A percentile compares a stretch with the other conserved stretches of the same genome.
Evolutionary conservation across 169 alveolate species (phyloP).

Genomic region (Plasmodium cynomolgi): DNA sequence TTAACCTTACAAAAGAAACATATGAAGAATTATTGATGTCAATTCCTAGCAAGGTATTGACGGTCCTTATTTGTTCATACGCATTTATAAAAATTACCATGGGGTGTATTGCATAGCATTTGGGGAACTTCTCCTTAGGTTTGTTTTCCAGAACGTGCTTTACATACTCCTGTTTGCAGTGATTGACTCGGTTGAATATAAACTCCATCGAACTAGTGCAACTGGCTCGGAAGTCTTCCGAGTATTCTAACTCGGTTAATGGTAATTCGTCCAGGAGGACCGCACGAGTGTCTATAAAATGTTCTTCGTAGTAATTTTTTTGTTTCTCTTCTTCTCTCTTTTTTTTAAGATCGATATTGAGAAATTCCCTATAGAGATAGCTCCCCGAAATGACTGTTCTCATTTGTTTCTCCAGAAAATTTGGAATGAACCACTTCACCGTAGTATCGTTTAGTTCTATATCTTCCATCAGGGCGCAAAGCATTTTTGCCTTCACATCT

Average conservation of each 20-base stretch:
- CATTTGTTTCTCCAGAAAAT: not conserved
- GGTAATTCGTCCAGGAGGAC: constrained; percentile 68
- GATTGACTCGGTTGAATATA: constrained; percentile 46
- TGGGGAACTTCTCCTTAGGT: not conserved
- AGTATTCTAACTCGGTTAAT: constrained; percentile 53
- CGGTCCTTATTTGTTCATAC: constrained; percentile 61
- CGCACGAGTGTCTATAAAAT: constrained; percentile 63
- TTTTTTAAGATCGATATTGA: constrained; percentile 50
- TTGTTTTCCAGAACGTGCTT: not conserved
- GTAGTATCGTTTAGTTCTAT: not conserved
- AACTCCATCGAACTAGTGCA: constrained; percentile 47
- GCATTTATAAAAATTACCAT: constrained; percentile 62
- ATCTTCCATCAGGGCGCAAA: constrained; percentile 1
- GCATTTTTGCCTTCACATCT: constrained; percentile 1
- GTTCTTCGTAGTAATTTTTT: constrained; percentile 41
- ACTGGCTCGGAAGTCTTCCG: constrained; percentile 60
- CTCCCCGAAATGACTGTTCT: not conserved
- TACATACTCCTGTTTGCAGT: constrained; percentile 37
- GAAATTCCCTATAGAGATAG: constrained; percentile 11
- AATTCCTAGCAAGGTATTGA: constrained; percentile 66
- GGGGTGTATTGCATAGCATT: constrained; percentile 60
- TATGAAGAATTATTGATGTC: constrained; percentile 65
- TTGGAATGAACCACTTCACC: constrained; percentile 9
- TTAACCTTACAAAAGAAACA: constrained; percentile 65
- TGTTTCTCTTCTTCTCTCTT: constrained; percentile 54